Evolutionary conservation across 1,284 basidiomycete genomes (phyloP), one percentile per base, ranked within the genome.

Genomic region (Rhodotorula sp.): DNA sequence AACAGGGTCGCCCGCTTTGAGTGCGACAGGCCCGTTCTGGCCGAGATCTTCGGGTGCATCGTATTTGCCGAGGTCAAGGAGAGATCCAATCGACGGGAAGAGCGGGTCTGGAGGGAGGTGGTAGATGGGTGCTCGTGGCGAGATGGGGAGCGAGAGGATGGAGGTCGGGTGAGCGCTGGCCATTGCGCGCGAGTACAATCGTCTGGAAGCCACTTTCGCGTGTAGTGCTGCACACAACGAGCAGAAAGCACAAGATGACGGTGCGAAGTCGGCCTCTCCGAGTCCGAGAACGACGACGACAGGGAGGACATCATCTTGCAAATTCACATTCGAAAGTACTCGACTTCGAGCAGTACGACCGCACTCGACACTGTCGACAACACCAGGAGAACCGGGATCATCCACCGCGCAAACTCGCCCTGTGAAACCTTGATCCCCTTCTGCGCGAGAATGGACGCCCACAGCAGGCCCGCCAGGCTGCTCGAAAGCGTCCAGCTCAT

Each of bases 401-500:
- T 96, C 85, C 89, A 87, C 65, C 82, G 80, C 1, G 89, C 86
- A 81, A 97, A 97, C 58, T 87, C 84, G 58, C 77, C 73, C 69
- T 87, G 86, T 18, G 77, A 83, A n/a, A 97, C 86, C 2, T 78
- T 76, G 62, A 94, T 88, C 0, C 86, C 87, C 78, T 94, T 95
- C 78, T 93, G 89, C 59, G 80, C 78, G 65, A 97, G 82, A 64
- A 96, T 94, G 24, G 83, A 80, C 34, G 85, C 82, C 95, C 95
- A 98, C 16, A 98, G 84, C 62, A 98, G 81, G 0, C 94, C 94
- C 0, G 94, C 94, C 16, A 98, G 85, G 69, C 90, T 93, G 0
- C 92, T 92, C 2, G 89, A 89, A 79, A 95, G 94, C 22, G 92
- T 92, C 76, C 93, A 90, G 64, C 89, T 91, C 76, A 95, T 89